A percentile compares a stretch with the other conserved stretches of the same genome.
These are phyloP conservation scores for Adiantum capillusveneris DNA, from an alignment of 75 land plant species.

Conservation along the genomic window DNA sequence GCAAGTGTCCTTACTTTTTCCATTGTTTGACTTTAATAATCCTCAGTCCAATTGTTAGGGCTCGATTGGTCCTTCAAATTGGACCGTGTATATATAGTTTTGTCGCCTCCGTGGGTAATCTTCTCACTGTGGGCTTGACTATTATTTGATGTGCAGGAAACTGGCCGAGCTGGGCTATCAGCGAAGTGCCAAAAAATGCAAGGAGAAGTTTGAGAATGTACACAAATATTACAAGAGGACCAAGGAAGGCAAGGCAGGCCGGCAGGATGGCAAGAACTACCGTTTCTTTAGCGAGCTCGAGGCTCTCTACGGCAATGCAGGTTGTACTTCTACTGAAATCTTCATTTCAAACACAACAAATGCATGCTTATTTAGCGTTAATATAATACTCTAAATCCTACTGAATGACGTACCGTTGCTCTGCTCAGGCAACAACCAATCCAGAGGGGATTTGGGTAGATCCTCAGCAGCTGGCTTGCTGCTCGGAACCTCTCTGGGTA, in stretches of 20 bases:
- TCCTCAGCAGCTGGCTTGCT: neutral
- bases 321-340: neutral
- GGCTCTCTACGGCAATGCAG: slow-evolving; percentile 51
- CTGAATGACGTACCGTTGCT: too few relatives aligned
- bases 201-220: slow-evolving; percentile 83
- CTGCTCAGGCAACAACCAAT: neutral
- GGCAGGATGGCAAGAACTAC: slow-evolving; percentile 81
- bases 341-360: neutral
- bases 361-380: too few relatives aligned
- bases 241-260: slow-evolving; percentile 69
- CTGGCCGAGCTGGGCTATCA: slow-evolving; percentile 74
- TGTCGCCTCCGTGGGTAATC: too few relatives aligned
- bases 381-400: too few relatives aligned
- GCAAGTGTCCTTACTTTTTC: too few relatives aligned
- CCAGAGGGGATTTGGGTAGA: neutral
- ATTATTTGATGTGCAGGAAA: slow-evolving; percentile 26
- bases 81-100: too few relatives aligned
- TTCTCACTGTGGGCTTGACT: too few relatives aligned
- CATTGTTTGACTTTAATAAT: too few relatives aligned
- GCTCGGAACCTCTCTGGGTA: neutral
- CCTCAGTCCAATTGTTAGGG: too few relatives aligned
- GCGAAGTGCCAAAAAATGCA: slow-evolving; percentile 81
- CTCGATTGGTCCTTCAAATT: too few relatives aligned
- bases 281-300: slow-evolving; percentile 76
- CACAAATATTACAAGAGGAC: slow-evolving; percentile 92